Base-by-base conservation (phyloP, 140 eudicot genomes). In the Oenanthe javanica region DNA sequence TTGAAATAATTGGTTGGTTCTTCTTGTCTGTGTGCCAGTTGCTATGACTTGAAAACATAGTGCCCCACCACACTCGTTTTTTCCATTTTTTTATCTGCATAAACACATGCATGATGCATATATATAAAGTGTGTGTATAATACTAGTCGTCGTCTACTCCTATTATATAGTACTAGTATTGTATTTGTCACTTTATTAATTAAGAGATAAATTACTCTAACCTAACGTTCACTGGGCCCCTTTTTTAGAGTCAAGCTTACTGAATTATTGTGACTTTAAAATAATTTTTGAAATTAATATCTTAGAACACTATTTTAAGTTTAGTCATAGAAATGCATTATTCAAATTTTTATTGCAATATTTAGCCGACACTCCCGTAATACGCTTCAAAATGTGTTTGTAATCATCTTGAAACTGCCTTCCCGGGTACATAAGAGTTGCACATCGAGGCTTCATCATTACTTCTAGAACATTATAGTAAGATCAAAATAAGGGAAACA, bases 311-410 rank as follows among this genome's bases (percentile, higher is more conserved):
- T 43, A 43, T 43, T 43, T 43, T 3, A 1, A 3, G 46, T 2
- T 43, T 4, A 43, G 6, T 43, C 46, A 43, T 43, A 43, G 46
- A 43, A 43, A 43, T 43, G 46, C 46, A 43, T 43, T 43, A 43
- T 43, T 36, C 40, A 36, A 36, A 36, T 36, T 36, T 36, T 36
- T 36, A 36, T 36, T 36, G 40, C 40, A 36, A 36, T 36, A 36
- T 36, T 36, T 36, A 36, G 40, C 40, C 40, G 40, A 36, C 40
- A 36, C 40, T 36, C 99, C 99, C 0, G 98, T 96, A 72, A 96
- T 88, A 38, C 99, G 97, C 76, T 91, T 93, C 85, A 96, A 75
- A 81, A 96, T 96, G 82, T 91, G 92, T 84, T 93, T 96, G 86
- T 96, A 89, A 76, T 91, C 84, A 19, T 87, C 96, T 18, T 88